Percentiles rank a stretch among this genome's conserved stretches.
Conservation (phyloP, 306 rosid species). For the Sphenostylis stenocarpa region DNA sequence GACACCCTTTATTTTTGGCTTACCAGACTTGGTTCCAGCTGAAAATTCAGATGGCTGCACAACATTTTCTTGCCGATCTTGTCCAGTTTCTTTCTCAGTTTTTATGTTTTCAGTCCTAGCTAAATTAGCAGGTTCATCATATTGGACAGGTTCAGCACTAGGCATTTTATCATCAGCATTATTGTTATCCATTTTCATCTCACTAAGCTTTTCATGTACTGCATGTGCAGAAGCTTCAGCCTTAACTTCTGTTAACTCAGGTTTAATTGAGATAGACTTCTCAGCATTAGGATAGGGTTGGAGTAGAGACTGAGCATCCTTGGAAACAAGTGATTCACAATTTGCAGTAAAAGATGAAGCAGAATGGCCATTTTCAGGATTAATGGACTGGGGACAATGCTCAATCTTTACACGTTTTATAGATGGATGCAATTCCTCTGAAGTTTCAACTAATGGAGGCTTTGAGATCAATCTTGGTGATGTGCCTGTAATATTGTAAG, state of each 20-base stretch:
- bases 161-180: slow-evolving; percentile 45
- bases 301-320: slow-evolving; percentile 54
- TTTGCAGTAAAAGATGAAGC: slow-evolving; percentile 47
- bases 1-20: slow-evolving; percentile 94
- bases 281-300: slow-evolving; percentile 54
- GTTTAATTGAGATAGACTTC: slow-evolving; percentile 48
- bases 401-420: slow-evolving; percentile 85
- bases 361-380: slow-evolving; percentile 60
- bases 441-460: slow-evolving; percentile 51
- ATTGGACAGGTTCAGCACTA: slow-evolving; percentile 45
- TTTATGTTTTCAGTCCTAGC: slow-evolving; percentile 61
- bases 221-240: slow-evolving; percentile 51
- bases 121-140: slow-evolving; percentile 49
- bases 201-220: slow-evolving; percentile 46
- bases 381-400: slow-evolving; percentile 56
- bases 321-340: slow-evolving; percentile 49
- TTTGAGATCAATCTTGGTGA: slow-evolving; percentile 54
- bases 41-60: slow-evolving; percentile 56
- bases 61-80: slow-evolving; percentile 59
- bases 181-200: slow-evolving; percentile 53
- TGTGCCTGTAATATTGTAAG: slow-evolving; percentile 46
- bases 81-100: slow-evolving; percentile 67
- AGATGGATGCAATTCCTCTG: slow-evolving; percentile 76
- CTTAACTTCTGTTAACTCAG: slow-evolving; percentile 66
- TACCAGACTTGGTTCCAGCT: slow-evolving; percentile 87